phyloP scores from a whole-genome alignment of 169 alveolate species.

The Cryptosporidium viatorum region DNA sequence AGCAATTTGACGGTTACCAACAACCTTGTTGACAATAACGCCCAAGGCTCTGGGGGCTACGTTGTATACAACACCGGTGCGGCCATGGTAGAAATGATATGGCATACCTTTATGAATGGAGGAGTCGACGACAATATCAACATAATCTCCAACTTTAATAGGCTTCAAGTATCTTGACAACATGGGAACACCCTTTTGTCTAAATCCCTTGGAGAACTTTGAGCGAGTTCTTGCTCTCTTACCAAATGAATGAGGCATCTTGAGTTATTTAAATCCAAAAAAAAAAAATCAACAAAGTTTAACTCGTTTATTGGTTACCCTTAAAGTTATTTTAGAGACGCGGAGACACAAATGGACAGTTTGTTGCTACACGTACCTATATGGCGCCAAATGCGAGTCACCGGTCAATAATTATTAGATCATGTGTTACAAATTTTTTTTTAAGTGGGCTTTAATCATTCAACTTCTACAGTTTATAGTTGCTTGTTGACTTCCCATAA shows the following conservation, averaged over 20 bases:
- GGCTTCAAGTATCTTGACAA: constrained; percentile 92
- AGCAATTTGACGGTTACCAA: constrained; percentile 94
- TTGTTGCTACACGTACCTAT: constrained; percentile 15
- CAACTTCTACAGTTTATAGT: neutral
- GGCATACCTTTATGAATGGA: constrained; percentile 99
- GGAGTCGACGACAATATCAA: constrained; percentile 97
- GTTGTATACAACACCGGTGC: constrained; percentile 98
- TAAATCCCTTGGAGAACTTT: constrained; percentile 96
- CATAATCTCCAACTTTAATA: constrained; percentile 95
- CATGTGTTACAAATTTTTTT: constrained; percentile 20
- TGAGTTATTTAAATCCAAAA: constrained; percentile 9
- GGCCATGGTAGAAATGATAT: constrained; percentile 97
- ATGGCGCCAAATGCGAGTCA: constrained; percentile 35
- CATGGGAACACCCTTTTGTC: constrained; percentile 95
- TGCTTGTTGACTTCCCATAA: neutral
- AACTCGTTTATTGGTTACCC: constrained; percentile 8
- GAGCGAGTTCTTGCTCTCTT: constrained; percentile 98
- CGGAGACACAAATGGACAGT: constrained; percentile 43
- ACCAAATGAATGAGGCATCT: constrained; percentile 91
- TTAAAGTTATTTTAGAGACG: constrained; percentile 36
- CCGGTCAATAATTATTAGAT: constrained; percentile 62
- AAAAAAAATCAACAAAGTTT: neutral
- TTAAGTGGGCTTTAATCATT: neutral
- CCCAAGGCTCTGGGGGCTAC: constrained; percentile 96
- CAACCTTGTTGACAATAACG: constrained; percentile 96